Percentiles rank a stretch among this genome's conserved stretches.
Conservation (phyloP, 163 green algal species). For the Chlamydomonas reinhardtii region DNA sequence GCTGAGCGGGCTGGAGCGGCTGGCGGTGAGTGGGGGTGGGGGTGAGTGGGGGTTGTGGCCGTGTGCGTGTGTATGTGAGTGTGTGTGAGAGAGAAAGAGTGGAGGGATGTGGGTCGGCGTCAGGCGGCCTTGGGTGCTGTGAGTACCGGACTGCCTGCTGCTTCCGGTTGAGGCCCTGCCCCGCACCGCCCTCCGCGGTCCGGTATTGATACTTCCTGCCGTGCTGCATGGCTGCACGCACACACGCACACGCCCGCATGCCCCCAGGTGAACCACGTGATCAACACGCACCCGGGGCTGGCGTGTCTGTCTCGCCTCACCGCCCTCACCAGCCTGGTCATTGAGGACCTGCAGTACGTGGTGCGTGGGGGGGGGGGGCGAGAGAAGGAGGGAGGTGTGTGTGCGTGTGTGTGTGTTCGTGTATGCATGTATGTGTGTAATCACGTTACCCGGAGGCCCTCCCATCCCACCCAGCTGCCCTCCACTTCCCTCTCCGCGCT, state of each 20-base stretch:
- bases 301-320: slow-evolving; percentile 27
- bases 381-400: neutral
- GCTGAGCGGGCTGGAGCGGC: slow-evolving; percentile 24
- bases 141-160: too few relatives aligned
- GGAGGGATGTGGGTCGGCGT: too few relatives aligned
- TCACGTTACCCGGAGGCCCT: too few relatives aligned
- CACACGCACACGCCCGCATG: neutral
- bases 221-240: too few relatives aligned
- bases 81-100: too few relatives aligned
- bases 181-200: too few relatives aligned
- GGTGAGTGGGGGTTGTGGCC: neutral
- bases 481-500: too few relatives aligned
- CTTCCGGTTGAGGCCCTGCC: too few relatives aligned
- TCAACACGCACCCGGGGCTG: slow-evolving; percentile 40
- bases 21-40: neutral
- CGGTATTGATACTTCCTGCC: too few relatives aligned
- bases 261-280: slow-evolving; percentile 24
- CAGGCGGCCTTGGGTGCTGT: neutral
- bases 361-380: neutral
- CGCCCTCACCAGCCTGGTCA: slow-evolving; percentile 37
- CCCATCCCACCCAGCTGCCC: too few relatives aligned
- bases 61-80: neutral
- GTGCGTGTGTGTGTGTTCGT: too few relatives aligned
- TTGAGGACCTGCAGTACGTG: slow-evolving; percentile 47
- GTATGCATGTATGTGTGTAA: too few relatives aligned